Evolutionary conservation across 345 rosid species (phyloP).

Genomic region (Xanthoceras sorbifolium): DNA sequence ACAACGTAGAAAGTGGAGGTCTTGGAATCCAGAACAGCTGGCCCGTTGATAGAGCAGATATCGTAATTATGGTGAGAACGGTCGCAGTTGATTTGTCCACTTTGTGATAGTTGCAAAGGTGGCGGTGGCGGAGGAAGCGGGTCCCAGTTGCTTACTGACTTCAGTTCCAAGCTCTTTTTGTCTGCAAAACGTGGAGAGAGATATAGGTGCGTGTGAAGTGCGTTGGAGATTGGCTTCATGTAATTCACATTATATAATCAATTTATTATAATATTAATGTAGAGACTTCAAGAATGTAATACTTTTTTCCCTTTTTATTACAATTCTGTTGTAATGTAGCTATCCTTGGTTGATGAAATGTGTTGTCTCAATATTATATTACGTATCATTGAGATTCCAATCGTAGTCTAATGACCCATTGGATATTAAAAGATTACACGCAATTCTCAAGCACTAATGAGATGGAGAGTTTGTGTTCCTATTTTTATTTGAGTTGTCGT

Average conservation of each 20-base stretch:
- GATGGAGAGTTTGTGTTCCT: no score
- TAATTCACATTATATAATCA: not conserved
- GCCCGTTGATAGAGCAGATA: constrained; percentile 52
- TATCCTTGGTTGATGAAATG: not conserved
- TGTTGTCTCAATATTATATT: not conserved
- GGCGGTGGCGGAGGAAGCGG: not conserved
- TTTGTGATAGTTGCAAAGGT: not conserved
- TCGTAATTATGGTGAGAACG: constrained; percentile 48
- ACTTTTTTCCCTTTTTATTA: no score
- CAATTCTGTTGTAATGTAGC: not conserved
- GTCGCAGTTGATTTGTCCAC: constrained; percentile 42
- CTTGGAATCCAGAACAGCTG: constrained; percentile 34
- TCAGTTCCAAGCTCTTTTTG: not conserved
- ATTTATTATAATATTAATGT: not conserved
- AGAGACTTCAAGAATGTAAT: not conserved
- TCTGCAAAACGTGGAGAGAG: constrained; percentile 8
- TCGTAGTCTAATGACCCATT: not conserved
- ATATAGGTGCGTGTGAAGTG: no score
- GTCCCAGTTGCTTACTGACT: not conserved
- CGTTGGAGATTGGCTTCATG: not conserved
- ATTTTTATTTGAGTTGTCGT: no score
- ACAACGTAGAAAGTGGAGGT: constrained; percentile 36
- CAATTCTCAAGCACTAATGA: no score
- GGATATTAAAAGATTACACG: not conserved
- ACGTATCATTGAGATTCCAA: not conserved